phyloP scores from a whole-genome alignment of 2,329 filamentous ascomycete genomes.

The Hypoxylon sp. region DNA sequence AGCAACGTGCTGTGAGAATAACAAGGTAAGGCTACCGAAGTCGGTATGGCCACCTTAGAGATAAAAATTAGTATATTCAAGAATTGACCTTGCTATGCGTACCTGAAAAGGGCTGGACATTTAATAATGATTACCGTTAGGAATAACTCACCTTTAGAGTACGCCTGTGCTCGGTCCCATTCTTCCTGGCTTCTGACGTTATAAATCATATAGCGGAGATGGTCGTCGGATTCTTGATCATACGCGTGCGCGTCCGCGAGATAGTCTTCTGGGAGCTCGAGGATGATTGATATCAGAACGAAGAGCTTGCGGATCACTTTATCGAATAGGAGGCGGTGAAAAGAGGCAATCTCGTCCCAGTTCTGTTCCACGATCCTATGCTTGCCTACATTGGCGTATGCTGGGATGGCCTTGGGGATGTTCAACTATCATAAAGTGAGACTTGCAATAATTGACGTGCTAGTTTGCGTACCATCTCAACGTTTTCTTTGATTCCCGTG shows the following conservation, averaged over 20 bases:
- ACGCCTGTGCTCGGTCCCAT: slow-evolving; percentile 57
- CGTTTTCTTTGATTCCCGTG: slow-evolving; percentile 62
- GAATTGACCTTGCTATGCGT: background rate
- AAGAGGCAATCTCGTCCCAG: slow-evolving; percentile 49
- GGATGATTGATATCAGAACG: slow-evolving; percentile 62
- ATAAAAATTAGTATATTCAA: background rate
- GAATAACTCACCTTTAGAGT: slow-evolving; percentile 54
- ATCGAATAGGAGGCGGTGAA: slow-evolving; percentile 47
- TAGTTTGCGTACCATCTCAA: slow-evolving; percentile 61
- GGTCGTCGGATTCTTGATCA: slow-evolving; percentile 50
- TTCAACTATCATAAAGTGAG: slow-evolving; percentile 59
- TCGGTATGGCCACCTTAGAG: slow-evolving; percentile 54
- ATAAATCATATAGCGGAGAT: slow-evolving; percentile 53
- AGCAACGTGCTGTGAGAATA: slow-evolving; percentile 70
- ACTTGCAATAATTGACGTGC: background rate
- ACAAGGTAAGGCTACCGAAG: slow-evolving; percentile 61
- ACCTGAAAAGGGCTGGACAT: background rate
- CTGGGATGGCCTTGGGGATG: slow-evolving; percentile 49
- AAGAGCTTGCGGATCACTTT: slow-evolving; percentile 65
- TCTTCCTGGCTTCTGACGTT: slow-evolving; percentile 49
- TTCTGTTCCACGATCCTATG: slow-evolving; percentile 49
- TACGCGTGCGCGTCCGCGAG: slow-evolving; percentile 49
- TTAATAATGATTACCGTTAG: background rate
- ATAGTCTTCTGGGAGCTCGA: slow-evolving; percentile 51
- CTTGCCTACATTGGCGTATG: slow-evolving; percentile 55